Evolutionary conservation across 2,329 filamentous ascomycete genomes (phyloP), one percentile per base, ranked within the genome.

Genomic region (Calonectria fujianensis): DNA sequence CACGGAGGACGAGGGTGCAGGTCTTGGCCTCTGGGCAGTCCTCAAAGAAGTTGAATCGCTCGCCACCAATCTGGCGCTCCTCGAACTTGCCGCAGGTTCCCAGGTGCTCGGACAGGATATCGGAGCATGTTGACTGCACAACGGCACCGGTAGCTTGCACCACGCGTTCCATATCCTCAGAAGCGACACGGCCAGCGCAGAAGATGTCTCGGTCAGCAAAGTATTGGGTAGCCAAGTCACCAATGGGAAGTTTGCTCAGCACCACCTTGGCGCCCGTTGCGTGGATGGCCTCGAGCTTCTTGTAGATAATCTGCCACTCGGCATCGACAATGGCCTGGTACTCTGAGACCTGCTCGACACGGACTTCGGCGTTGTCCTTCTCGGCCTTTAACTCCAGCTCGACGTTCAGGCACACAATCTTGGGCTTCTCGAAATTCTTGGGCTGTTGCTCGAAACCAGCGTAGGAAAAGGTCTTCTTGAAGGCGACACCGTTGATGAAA

Each of bases 401-500:
- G 80, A 99, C 97, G 85, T 98, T 99, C 81, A 99, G 88, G 87
- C 96, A 98, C 75, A 98, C 95, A 80, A 99, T 98, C 90, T 97
- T 98, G 75, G 97, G 97, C 87, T 98, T 92, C 84, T 91, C 93
- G 90, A 99, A 98, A 10, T 92, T 93, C 88, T 99, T 99, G 79
- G 97, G 97, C 88, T 99, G 97, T 88, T 99, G 97, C 88, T 99
- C 97, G 87, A 99, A 99, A 84, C 97, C 97, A 81, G 97, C 97
- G 84, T 99, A 99, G 67, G 96, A 96, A 86, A 99, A 99, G 7
- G 97, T 99, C 92, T 99, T 99, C 90, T 98, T 98, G 91, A 99
- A 99, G 45, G 97, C 96, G 76, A 99, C 97, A 83, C 97, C 97
- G 85, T 98, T 97, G 84, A 99, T 94, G 86, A 98, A 98, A 51